phyloP scores from a whole-genome alignment of 78 protist species.

The Trichosphaerium sp. region DNA sequence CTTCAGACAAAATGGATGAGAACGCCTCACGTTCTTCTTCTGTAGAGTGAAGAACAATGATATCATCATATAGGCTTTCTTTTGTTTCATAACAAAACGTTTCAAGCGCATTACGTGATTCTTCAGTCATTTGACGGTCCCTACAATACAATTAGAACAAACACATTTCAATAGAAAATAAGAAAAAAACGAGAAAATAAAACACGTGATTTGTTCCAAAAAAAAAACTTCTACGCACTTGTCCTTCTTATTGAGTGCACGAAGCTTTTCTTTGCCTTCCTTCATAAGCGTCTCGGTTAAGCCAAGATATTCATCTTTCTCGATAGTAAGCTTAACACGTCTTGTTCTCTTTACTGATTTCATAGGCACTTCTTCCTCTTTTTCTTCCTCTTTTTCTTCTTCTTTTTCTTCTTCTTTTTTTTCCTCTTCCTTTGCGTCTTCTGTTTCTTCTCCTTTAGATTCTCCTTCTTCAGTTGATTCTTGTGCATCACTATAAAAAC shows the following conservation, averaged over 20 bases:
- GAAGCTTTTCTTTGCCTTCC: background rate
- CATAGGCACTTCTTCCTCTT: background rate
- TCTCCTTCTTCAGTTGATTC: too few species aligned
- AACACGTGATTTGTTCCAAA: background rate
- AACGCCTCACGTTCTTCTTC: background rate
- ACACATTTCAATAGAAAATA: background rate
- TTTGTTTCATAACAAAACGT: too few species aligned
- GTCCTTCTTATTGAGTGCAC: background rate
- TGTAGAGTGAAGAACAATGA: background rate
- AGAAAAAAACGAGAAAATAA: background rate
- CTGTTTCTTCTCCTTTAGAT: background rate
- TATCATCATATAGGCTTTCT: too few species aligned
- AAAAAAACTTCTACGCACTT: background rate
- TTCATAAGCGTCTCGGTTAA: conserved; percentile 9
- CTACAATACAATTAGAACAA: too few species aligned
- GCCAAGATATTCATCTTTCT: conserved; percentile 12
- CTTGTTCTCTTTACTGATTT: conserved; percentile 6
- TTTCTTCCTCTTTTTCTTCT: conserved; percentile 1
- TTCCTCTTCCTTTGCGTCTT: background rate
- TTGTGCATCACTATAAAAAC: too few species aligned
- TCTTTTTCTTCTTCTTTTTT: background rate
- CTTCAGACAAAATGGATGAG: background rate
- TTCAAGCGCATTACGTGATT: too few species aligned
- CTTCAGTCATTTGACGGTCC: too few species aligned
- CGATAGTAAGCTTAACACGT: background rate